Evolutionary conservation across 768 basidiomycete species (phyloP).

Genomic region (Tulasnella sp.): DNA sequence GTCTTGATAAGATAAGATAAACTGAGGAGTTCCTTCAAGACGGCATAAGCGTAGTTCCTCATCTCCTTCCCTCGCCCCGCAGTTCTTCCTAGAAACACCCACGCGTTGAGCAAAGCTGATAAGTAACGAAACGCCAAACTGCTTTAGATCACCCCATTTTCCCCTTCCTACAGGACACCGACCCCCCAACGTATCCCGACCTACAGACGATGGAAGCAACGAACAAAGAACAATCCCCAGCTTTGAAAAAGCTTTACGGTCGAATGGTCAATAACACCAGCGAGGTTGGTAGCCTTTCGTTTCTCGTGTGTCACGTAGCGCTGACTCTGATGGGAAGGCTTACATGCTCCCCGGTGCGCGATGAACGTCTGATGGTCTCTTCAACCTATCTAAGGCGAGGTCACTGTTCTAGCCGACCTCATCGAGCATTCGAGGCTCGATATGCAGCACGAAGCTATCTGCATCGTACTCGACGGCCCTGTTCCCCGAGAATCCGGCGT

Average conservation of each 20-base stretch:
- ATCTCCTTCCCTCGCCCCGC: neutral
- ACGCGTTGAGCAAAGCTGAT: neutral
- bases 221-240: neutral
- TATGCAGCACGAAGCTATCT: constrained; percentile 38
- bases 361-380: neutral
- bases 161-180: neutral
- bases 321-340: neutral
- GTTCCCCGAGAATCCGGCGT: constrained; percentile 37
- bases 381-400: neutral
- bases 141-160: neutral
- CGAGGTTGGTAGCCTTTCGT: neutral
- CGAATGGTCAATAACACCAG: neutral
- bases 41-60: neutral
- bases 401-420: constrained; percentile 32
- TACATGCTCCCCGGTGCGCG: neutral
- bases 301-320: neutral
- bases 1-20: constrained; percentile 2
- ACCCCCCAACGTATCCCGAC: neutral
- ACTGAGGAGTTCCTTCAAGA: neutral
- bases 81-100: neutral
- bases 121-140: neutral
- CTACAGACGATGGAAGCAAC: neutral
- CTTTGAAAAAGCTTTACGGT: neutral
- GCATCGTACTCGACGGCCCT: constrained; percentile 35
- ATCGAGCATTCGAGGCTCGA: constrained; percentile 40